A percentile compares a stretch with the other conserved stretches of the same genome.
phyloP scores from a whole-genome alignment of 140 eudicot genomes.

The Oenanthe javanica region DNA sequence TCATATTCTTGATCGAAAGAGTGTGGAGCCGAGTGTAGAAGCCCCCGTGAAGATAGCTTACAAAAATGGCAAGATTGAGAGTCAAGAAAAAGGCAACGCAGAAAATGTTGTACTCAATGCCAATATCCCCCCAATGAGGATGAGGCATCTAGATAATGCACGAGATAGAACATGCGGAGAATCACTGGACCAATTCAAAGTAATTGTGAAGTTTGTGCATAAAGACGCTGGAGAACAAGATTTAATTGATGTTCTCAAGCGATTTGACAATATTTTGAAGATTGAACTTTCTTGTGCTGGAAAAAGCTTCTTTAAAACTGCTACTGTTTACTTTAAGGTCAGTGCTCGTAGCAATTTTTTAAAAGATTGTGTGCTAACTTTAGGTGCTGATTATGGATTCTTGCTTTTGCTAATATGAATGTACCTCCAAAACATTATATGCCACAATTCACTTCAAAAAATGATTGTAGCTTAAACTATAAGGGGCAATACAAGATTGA shows the following conservation, averaged over 20 bases:
- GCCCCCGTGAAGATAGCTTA: not conserved
- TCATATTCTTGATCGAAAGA: not conserved
- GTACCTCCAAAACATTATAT: not conserved
- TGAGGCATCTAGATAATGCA: not conserved
- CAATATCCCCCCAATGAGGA: not conserved
- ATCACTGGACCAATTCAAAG: slow-evolving; percentile 21
- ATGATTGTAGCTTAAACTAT: not conserved
- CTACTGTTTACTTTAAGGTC: slow-evolving; percentile 31
- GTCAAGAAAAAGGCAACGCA: not conserved
- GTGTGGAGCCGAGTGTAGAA: not conserved
- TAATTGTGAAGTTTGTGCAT: slow-evolving; percentile 21
- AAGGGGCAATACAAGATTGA: not conserved
- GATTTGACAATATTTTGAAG: slow-evolving; percentile 15
- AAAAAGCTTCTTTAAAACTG: slow-evolving; percentile 11
- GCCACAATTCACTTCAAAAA: not conserved
- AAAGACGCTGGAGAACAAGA: not conserved
- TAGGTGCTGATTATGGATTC: not conserved
- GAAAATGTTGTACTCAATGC: not conserved
- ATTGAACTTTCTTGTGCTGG: slow-evolving; percentile 11
- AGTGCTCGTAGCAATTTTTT: slow-evolving; percentile 2
- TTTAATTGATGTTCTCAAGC: not conserved
- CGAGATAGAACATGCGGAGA: not conserved
- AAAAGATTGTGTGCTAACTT: not conserved
- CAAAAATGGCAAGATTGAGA: not conserved
- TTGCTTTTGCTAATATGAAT: not conserved